Conservation (phyloP, 202 grass and related monocot genomes). For the Schoenoplectus triqueter region DNA sequence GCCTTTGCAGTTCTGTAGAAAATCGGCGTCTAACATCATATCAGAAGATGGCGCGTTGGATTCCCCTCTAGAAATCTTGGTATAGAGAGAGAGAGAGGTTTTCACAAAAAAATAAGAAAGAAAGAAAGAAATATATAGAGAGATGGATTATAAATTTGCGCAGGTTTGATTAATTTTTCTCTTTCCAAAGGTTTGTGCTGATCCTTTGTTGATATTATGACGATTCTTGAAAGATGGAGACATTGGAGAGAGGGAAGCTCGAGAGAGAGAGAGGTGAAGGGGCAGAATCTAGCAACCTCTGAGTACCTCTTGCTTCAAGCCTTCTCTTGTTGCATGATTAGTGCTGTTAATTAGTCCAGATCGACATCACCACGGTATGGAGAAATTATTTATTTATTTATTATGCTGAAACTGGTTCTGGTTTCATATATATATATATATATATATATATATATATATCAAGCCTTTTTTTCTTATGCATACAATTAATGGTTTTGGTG, state of each 20-base stretch:
- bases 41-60: not conserved
- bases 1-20: constrained; percentile 34
- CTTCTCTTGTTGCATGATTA: constrained; percentile 21
- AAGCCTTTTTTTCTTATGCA: not conserved
- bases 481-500: constrained; percentile 37
- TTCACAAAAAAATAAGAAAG: not conserved
- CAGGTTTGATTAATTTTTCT: not conserved
- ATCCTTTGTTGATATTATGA: constrained; percentile 31
- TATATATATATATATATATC: not conserved
- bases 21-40: constrained; percentile 15
- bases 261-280: not conserved
- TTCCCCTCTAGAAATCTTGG: not conserved
- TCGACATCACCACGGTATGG: not conserved
- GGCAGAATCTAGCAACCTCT: not conserved
- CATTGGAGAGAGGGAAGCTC: not conserved
- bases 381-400: not conserved
- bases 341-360: not conserved
- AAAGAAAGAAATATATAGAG: not conserved
- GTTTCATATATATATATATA: constrained; percentile 26
- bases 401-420: constrained; percentile 26
- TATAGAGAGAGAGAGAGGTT: not conserved
- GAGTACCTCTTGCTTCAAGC: constrained; percentile 26
- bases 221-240: constrained; percentile 43
- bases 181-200: constrained; percentile 26
- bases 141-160: not conserved